Percentiles rank a stretch among this genome's conserved stretches.
These are phyloP conservation scores for Penicillium steckii DNA, from an alignment of 495 filamentous ascomycete species.

Conservation along the genomic window DNA sequence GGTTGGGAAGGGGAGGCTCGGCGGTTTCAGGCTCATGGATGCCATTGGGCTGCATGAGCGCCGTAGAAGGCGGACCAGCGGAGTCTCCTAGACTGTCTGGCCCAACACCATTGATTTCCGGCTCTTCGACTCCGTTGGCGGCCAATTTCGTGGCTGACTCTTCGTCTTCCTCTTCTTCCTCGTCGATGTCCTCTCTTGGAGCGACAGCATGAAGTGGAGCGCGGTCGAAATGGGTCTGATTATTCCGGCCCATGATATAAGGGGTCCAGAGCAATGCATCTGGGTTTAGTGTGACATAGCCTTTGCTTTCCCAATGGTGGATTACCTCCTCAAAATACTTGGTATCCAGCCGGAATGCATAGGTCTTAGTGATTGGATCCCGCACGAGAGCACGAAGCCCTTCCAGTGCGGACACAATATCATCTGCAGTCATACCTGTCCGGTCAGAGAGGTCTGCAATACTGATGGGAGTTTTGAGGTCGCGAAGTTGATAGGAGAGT, in stretches of 20 bases:
- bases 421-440: constrained; percentile 94
- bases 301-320: constrained; percentile 79
- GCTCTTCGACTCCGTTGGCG: constrained; percentile 34
- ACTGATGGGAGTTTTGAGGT: constrained; percentile 65
- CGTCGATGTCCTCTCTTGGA: constrained; percentile 65
- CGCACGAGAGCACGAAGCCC: constrained; percentile 82
- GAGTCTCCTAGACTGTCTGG: constrained; percentile 24
- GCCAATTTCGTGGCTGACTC: constrained; percentile 40
- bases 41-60: constrained; percentile 35
- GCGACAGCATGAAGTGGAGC: constrained; percentile 85
- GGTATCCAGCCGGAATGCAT: constrained; percentile 83
- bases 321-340: constrained; percentile 82
- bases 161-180: constrained; percentile 56
- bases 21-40: constrained; percentile 16
- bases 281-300: constrained; percentile 80
- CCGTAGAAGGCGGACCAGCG: constrained; percentile 41
- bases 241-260: constrained; percentile 89
- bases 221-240: constrained; percentile 80
- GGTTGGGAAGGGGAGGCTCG: constrained; percentile 19
- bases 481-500: constrained; percentile 73
- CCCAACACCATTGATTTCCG: constrained; percentile 12
- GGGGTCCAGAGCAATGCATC: constrained; percentile 91
- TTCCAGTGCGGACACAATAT: constrained; percentile 91
- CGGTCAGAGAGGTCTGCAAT: constrained; percentile 82
- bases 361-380: constrained; percentile 83